Evolutionary conservation across 2,329 filamentous ascomycete species (phyloP), one percentile per base, ranked within the genome.

Genomic region (Penicillium sp.): DNA sequence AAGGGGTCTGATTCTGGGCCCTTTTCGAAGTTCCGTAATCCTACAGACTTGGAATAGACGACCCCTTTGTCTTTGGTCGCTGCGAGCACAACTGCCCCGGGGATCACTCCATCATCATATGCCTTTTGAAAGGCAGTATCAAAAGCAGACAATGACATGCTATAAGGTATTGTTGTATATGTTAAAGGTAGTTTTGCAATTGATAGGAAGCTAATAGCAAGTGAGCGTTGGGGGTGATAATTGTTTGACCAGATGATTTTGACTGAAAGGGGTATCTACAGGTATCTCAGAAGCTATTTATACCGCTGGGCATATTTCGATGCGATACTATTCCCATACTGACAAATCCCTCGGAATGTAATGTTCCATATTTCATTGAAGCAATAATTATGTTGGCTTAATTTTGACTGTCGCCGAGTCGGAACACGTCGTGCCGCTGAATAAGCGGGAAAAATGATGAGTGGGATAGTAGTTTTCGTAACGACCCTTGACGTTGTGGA

Each of bases 31-130:
- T 23, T 42, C 2, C 49, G 49, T 5, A 23, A 28, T 3, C 55
- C 55, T n/a, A 57, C 42, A 18, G 55, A 51, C 11, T 52, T 57
- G 49, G 55, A 52, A 33, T 52, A 57, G 1, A 57, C 43, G 14
- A 57, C 24, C 5, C 49, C 55, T 11, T 57, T 46, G 21, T 38
- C 24, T 35, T 30, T 57, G 5, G 55, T 57, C 43, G 55, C 55
- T 42, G 43, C 49, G 12, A 47, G 35, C 2, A 52, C 24, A 14
- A 23, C 45, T n/a, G 55, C 55, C 1, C 55, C 55, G 24, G 55
- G 28, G 9, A 57, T 18, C 12, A 20, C 21, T 11, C 50, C 50
- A n/a, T 52, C 40, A 3, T 21, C 14, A 33, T 9, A 23, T 6
- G 50, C 50, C 6, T 30, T 46, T 45, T 52, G 42, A 21, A 52